Percentiles rank a stretch among this genome's conserved stretches.
Evolutionary conservation across 495 filamentous ascomycete species (phyloP).

Genomic region (Aspergillus cavernicola): DNA sequence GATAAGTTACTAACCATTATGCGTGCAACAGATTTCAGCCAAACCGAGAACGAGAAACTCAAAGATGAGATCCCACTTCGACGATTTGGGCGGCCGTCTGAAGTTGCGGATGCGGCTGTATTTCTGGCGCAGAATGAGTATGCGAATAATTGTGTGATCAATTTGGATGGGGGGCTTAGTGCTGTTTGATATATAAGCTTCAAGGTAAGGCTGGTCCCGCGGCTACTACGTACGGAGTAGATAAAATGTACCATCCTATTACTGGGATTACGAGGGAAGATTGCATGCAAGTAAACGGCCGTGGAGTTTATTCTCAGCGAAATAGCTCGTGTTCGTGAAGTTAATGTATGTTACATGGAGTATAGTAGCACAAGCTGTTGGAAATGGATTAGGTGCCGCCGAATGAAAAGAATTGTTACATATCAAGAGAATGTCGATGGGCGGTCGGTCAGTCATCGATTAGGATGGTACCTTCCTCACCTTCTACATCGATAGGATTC

Average conservation of each 20-base stretch:
- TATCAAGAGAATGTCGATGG: background rate
- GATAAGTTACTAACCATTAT: background rate
- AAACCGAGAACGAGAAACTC: constrained; percentile 28
- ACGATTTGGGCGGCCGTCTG: constrained; percentile 63
- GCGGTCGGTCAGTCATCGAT: constrained; percentile 55
- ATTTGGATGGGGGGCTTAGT: constrained; percentile 81
- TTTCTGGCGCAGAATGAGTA: constrained; percentile 78
- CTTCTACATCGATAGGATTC: constrained; percentile 47
- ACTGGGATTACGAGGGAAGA: background rate
- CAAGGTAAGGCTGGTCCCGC: too few species aligned
- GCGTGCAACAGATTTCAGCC: constrained; percentile 30
- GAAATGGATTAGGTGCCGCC: background rate
- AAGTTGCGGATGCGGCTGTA: constrained; percentile 76
- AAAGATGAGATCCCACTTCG: constrained; percentile 57
- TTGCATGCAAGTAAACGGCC: background rate
- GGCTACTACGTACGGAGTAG: too few species aligned
- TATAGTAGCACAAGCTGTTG: background rate
- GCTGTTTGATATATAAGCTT: constrained; percentile 43
- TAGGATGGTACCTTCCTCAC: constrained; percentile 62
- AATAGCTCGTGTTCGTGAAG: constrained; percentile 1
- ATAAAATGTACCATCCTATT: too few species aligned
- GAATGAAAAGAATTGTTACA: background rate
- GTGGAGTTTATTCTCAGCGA: background rate
- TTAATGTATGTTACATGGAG: constrained; percentile 9
- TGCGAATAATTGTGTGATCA: constrained; percentile 79